These are phyloP conservation scores for Galerina sulciceps DNA, from an alignment of 768 basidiomycete genomes.

Conservation along the genomic window DNA sequence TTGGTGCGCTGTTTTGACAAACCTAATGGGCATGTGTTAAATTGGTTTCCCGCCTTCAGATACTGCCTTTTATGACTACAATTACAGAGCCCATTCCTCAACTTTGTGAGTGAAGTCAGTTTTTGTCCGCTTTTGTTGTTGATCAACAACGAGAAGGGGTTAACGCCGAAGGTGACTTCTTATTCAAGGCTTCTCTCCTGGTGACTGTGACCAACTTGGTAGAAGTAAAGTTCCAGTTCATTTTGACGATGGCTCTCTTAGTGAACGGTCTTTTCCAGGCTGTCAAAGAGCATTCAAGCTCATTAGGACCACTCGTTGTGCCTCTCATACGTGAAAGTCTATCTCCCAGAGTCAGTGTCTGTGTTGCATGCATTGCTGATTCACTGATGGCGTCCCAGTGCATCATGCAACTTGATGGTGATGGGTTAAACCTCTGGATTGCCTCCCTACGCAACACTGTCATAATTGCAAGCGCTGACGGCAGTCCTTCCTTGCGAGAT, in stretches of 20 bases:
- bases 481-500: conserved; percentile 56
- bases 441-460: conserved; percentile 69
- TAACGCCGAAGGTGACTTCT: conserved; percentile 65
- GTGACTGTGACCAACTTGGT: conserved; percentile 72
- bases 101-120: conserved; percentile 59
- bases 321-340: conserved; percentile 71
- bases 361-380: not conserved
- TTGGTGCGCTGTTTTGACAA: conserved; percentile 31
- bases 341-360: conserved; percentile 50
- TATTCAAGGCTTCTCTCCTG: conserved; percentile 74
- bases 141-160: conserved; percentile 53
- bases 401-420: conserved; percentile 74
- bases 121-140: not conserved
- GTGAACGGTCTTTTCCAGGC: conserved; percentile 48
- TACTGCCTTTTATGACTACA: conserved; percentile 64
- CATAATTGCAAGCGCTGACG: conserved; percentile 49
- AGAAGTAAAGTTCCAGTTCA: conserved; percentile 44
- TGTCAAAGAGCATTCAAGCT: conserved; percentile 61
- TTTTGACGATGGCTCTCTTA: not conserved
- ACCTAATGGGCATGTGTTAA: not conserved
- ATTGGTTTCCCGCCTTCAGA: conserved; percentile 41
- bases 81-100: conserved; percentile 69
- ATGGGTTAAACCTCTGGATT: conserved; percentile 78
- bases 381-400: conserved; percentile 42
- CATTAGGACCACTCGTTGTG: conserved; percentile 58